Evolutionary conservation across 2,329 filamentous ascomycete genomes (phyloP).

Genomic region (Salinomyces thailandicus): DNA sequence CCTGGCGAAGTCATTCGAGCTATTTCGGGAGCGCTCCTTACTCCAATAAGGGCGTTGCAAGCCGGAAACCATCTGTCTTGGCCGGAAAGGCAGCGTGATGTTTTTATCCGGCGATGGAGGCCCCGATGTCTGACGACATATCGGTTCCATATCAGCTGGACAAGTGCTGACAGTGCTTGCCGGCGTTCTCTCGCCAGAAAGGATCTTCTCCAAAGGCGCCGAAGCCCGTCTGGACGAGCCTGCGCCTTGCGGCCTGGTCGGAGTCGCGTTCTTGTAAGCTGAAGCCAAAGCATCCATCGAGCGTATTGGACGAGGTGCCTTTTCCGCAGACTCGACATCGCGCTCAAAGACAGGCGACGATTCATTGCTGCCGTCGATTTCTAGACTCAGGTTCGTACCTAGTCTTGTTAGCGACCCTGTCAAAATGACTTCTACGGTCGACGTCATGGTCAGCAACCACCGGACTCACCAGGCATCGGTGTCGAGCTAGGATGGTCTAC

Average conservation of each 20-base stretch:
- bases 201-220: no score
- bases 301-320: constrained; percentile 14
- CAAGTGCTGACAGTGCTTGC: background rate
- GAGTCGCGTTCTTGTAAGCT: constrained; percentile 4
- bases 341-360: constrained; percentile 14
- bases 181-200: background rate
- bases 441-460: background rate
- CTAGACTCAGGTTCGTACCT: background rate
- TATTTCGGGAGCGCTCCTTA: background rate
- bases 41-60: background rate
- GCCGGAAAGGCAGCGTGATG: background rate
- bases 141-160: background rate
- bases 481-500: background rate
- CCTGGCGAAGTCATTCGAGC: background rate
- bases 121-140: background rate
- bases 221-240: no score
- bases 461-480: background rate
- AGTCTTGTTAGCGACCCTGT: background rate
- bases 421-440: background rate
- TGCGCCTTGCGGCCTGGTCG: background rate
- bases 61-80: background rate
- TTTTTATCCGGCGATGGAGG: background rate
- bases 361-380: background rate
- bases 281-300: constrained; percentile 21
- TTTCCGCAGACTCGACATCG: constrained; percentile 15